Percentiles rank a stretch among this genome's conserved stretches.
These are phyloP conservation scores for Sporobolus alterniflorus DNA, from an alignment of 202 grass and related monocot genomes.

Conservation along the genomic window DNA sequence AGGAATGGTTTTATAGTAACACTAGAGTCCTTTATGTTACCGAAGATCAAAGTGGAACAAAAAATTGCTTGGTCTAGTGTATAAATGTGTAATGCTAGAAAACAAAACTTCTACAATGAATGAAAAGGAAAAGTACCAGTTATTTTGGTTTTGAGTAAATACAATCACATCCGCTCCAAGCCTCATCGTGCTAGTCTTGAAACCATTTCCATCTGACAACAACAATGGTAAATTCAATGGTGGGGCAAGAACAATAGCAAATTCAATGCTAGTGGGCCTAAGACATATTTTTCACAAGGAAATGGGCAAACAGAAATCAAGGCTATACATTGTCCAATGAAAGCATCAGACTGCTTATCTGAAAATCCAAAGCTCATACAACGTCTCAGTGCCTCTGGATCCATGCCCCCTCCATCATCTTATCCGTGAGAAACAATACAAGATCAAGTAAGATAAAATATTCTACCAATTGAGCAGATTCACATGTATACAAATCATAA, in stretches of 20 bases:
- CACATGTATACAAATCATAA: constrained; percentile 19
- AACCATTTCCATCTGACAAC: constrained; percentile 97
- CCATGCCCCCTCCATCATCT: constrained; percentile 99
- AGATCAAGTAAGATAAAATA: constrained; percentile 7
- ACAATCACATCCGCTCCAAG: constrained; percentile 98
- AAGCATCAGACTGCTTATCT: constrained; percentile 87
- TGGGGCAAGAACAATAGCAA: constrained; percentile 30
- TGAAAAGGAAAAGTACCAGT: constrained; percentile 44
- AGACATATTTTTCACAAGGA: constrained; percentile 42
- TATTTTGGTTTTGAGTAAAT: constrained; percentile 78
- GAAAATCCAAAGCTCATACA: constrained; percentile 99
- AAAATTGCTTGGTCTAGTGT: constrained; percentile 17
- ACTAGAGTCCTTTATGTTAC: not conserved
- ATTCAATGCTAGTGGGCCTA: constrained; percentile 35
- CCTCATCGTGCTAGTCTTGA: constrained; percentile 99
- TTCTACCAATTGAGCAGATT: not conserved
- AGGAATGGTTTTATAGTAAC: not conserved
- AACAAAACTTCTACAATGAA: constrained; percentile 18
- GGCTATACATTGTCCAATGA: constrained; percentile 90
- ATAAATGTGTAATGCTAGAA: constrained; percentile 1
- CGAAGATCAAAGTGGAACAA: constrained; percentile 23
- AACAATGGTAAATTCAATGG: constrained; percentile 42
- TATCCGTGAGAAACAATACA: constrained; percentile 34
- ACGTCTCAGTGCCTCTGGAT: constrained; percentile 68
- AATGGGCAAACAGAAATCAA: constrained; percentile 22